Evolutionary conservation across 2,329 filamentous ascomycete species (phyloP), one percentile per base, ranked within the genome.

Genomic region (Fonsecaea monophora): DNA sequence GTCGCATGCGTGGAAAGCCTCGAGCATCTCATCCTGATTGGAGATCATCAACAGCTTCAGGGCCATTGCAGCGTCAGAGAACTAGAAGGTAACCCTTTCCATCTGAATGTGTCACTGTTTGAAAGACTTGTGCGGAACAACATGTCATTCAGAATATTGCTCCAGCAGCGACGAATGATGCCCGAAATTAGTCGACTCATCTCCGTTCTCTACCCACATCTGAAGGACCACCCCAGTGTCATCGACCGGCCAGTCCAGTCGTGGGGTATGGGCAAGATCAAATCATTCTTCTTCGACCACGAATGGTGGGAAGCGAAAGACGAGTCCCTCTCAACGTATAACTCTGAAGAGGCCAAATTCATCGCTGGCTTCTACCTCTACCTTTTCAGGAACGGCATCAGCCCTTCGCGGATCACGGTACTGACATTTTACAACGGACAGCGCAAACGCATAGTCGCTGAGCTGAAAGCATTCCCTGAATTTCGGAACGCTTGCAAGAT

Each of bases 391-490:
- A 94, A 94, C 68, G 89, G 89, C 0, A 79, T 89, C 0, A 72
- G 79, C 0, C 75, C 85, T 0, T 75, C 79, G 0, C 82, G 89
- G 5, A 93, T 97, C 64, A 96, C 92, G 0, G 81, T 97, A 2
- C 78, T 97, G 58, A 94, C 92, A 0, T 97, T 95, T 74, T 97
- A 97, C 81, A 92, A 91, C 53, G 93, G 91, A 0, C 94, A 97
- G 74, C 84, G 89, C 53, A 90, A 90, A 70, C 79, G 83, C 2
- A 83, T 97, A 2, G 73, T 88, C 0, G 81, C 80, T 13, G 69
- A 79, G 4, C 69, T 85, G 54, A 80, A 75, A 68, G 74, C 73
- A 7, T 77, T 83, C 65, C 74, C 75, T 0, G 80, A 82, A 59
- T 79, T 88, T 53, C 50, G 62, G 68, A 13, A 10, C 2, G 9